Evolutionary conservation across 805 yeast species (phyloP), one percentile per base, ranked within the genome.

Genomic region (Zygotorulaspora sp.): DNA sequence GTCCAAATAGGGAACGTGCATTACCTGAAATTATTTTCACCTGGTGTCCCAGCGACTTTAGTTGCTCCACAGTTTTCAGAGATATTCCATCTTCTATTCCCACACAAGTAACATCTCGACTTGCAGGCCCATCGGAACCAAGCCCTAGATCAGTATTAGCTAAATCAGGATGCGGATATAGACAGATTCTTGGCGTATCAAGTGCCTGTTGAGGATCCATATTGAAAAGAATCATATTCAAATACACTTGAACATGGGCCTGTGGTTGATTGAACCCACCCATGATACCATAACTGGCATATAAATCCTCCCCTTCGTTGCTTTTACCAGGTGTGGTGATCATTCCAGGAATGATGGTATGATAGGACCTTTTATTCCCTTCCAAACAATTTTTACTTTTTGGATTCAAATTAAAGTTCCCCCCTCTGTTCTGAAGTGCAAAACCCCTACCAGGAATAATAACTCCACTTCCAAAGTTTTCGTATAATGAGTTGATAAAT

Each of bases 231-330:
- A 71, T 50, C 69, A 84, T 57, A 55, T 85, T 84, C 44, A 83
- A 60, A 25, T 75, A 79, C 24, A 82, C 89, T 57, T 83, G 90
- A 5, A 84, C 77, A 49, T 84, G 94, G 2, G 89, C 89, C 50
- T 82, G 86, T 2, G 94, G 94, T 58, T 85, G 95, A 66, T 80
- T 83, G 63, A 78, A 84, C 0, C 90, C 94, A 12, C 95, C 95
- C 87, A 83, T 83, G 44, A 81, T 83, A 34, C 90, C 92, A 49
- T 71, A 80, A n/a, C 80, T 63, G 1, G 88, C 87, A 51, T 70
- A 78, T n/a, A 84, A 60, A 2, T 47, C 43, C 4, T 64, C 65
- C 6, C 29, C 5, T 10, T 18, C 31, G n/a, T 24, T 15, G 10
- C 12, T 10, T 5, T 17, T 12, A 15, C 17, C 34, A 4, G 41